Conservation (phyloP, 768 basidiomycete genomes). For the Stropharia rugosoannulata region DNA sequence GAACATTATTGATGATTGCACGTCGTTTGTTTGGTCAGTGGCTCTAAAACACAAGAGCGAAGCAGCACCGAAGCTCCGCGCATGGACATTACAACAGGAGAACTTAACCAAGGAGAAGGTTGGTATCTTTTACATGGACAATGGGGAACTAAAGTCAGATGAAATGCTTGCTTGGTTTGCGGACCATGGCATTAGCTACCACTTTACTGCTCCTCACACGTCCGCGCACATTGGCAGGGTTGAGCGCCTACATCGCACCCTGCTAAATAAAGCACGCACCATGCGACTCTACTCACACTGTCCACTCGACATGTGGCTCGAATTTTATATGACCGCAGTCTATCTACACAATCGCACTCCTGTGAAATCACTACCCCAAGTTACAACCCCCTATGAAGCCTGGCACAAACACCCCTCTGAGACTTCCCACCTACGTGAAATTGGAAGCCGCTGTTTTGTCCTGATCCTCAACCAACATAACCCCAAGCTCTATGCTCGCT, state of each 20-base stretch:
- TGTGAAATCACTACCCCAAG: no score
- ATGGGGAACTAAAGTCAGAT: constrained; percentile 21
- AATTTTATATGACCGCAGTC: constrained; percentile 31
- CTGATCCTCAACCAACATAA: no score
- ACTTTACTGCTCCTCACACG: constrained; percentile 30
- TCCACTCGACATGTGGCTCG: constrained; percentile 30
- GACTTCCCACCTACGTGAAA: no score
- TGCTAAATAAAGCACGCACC: constrained; percentile 26
- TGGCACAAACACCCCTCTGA: no score
- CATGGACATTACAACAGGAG: constrained; percentile 27
- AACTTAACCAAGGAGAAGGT: constrained; percentile 17
- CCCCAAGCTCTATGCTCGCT: no score
- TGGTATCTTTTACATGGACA: constrained; percentile 13
- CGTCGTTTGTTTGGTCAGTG: constrained; percentile 27
- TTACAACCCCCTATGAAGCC: no score
- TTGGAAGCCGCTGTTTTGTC: no score
- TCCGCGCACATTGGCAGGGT: constrained; percentile 34
- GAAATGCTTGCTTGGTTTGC: constrained; percentile 18
- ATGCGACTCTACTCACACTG: constrained; percentile 25
- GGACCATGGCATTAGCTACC: constrained; percentile 8
- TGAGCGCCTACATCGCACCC: constrained; percentile 33
- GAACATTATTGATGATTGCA: constrained; percentile 35
- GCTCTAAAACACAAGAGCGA: constrained; percentile 27
- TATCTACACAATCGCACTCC: no score
- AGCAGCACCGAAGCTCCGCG: constrained; percentile 19